These are phyloP conservation scores for Puccinia hordei DNA, from an alignment of 1,284 basidiomycete species.

Conservation along the genomic window DNA sequence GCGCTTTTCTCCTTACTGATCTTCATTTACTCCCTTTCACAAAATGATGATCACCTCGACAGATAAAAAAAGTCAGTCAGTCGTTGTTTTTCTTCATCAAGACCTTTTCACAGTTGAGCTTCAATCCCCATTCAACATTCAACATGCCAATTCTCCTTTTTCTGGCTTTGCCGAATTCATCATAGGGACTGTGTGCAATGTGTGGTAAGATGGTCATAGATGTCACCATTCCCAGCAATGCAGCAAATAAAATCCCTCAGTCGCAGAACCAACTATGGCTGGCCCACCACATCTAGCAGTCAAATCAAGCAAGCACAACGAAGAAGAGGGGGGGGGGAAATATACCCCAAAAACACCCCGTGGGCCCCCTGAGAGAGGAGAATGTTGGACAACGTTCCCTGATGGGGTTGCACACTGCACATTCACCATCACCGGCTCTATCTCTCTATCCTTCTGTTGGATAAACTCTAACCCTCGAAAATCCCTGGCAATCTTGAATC, in stretches of 20 bases:
- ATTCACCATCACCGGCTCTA: not conserved
- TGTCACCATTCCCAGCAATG: conserved; percentile 48
- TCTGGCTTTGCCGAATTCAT: conserved; percentile 11
- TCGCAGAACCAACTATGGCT: not conserved
- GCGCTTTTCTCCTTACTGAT: not conserved
- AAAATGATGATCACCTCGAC: no score
- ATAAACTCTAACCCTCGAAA: not conserved
- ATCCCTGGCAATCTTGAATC: not conserved
- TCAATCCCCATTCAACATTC: not conserved
- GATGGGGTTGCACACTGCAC: not conserved
- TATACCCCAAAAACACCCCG: no score
- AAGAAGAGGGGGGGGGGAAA: no score
- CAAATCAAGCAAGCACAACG: not conserved
- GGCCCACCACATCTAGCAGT: not conserved
- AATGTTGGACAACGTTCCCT: no score
- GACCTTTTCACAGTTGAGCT: not conserved
- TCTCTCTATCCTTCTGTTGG: not conserved
- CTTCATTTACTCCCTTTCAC: not conserved
- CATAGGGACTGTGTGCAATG: conserved; percentile 48
- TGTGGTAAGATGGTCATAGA: conserved; percentile 49
- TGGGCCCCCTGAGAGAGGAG: no score
- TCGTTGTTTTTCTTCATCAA: not conserved
- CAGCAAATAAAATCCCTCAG: conserved; percentile 28
- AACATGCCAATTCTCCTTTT: not conserved
- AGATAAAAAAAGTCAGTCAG: conserved; percentile 41